phyloP scores from a whole-genome alignment of 1,284 basidiomycete species.

The Mycena citricolor region DNA sequence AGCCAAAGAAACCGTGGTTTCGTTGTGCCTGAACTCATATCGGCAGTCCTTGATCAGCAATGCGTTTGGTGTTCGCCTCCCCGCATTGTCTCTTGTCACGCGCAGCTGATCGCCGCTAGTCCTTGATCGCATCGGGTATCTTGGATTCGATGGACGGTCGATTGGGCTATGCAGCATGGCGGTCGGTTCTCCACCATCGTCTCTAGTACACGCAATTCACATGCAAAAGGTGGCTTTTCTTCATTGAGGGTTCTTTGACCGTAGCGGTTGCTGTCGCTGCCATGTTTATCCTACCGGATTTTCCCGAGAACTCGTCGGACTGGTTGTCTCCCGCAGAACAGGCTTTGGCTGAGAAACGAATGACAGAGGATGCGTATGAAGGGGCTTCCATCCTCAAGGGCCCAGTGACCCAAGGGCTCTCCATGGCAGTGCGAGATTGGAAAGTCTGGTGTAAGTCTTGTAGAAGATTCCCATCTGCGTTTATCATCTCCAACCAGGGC shows the following conservation, averaged over 20 bases:
- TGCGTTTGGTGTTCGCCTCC: conserved; percentile 59
- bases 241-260: conserved; percentile 66
- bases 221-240: conserved; percentile 69
- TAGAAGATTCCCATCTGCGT: conserved; percentile 44
- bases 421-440: conserved; percentile 64
- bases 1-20: conserved; percentile 1
- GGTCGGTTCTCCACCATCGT: conserved; percentile 34
- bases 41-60: conserved; percentile 75
- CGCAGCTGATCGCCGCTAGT: conserved; percentile 22
- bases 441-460: conserved; percentile 61
- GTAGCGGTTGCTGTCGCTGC: conserved; percentile 60
- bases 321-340: conserved; percentile 67
- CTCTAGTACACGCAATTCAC: neutral
- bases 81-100: neutral
- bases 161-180: conserved; percentile 75
- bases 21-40: conserved; percentile 49
- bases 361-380: conserved; percentile 68
- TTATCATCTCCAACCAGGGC: conserved; percentile 55
- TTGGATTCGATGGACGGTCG: conserved; percentile 68
- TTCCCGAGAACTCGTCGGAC: conserved; percentile 54
- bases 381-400: conserved; percentile 40
- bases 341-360: conserved; percentile 65
- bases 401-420: conserved; percentile 42
- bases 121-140: conserved; percentile 76
- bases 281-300: conserved; percentile 76